phyloP scores from a whole-genome alignment of 176 grass and related monocot genomes.

The Carex littledalei region DNA sequence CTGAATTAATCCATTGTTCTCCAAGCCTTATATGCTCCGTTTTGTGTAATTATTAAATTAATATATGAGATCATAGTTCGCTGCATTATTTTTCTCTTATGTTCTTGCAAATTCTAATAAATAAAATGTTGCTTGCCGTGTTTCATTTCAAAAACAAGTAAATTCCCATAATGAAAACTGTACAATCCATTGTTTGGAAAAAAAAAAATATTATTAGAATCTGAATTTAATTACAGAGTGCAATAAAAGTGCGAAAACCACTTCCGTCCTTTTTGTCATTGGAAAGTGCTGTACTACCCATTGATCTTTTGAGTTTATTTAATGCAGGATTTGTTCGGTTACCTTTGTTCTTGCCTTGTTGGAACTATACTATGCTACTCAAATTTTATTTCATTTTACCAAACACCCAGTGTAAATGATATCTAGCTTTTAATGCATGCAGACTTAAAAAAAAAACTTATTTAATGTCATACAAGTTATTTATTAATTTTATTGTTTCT shows the following conservation, averaged over 20 bases:
- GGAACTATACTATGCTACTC: background rate
- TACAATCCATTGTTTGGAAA: too few species aligned
- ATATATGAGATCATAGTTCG: slow-evolving; percentile 11
- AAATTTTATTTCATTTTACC: background rate
- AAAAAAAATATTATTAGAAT: background rate
- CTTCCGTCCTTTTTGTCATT: slow-evolving; percentile 4
- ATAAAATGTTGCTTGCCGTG: background rate
- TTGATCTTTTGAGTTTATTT: slow-evolving; percentile 16
- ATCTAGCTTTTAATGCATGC: background rate
- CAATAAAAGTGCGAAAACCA: slow-evolving; percentile 1
- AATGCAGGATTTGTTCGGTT: slow-evolving; percentile 38
- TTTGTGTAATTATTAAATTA: slow-evolving; percentile 64
- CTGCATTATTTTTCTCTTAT: background rate
- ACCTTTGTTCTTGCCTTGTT: slow-evolving; percentile 4
- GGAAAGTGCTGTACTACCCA: background rate
- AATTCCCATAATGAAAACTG: background rate
- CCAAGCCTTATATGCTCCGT: slow-evolving; percentile 34
- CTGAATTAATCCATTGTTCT: background rate
- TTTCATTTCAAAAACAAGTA: background rate
- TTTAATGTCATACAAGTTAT: background rate
- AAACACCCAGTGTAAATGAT: background rate
- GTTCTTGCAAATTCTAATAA: background rate
- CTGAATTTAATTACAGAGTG: background rate
- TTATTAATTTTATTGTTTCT: background rate
- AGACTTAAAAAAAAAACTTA: background rate